Conservation (phyloP, 169 alveolate genomes). For the Plasmodium malariae region DNA sequence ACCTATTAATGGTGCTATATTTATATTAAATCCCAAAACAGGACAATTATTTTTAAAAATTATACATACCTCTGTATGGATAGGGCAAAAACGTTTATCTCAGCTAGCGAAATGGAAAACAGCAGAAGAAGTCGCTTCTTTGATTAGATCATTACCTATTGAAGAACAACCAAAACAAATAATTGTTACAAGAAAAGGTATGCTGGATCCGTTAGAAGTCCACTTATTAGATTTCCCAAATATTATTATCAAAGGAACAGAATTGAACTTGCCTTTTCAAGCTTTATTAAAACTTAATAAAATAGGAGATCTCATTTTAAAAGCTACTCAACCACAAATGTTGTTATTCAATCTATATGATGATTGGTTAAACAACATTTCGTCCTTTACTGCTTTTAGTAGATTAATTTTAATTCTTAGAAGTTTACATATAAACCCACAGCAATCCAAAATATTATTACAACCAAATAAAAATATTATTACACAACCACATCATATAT, state of each 20-base stretch:
- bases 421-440: constrained; percentile 98
- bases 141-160: constrained; percentile 99
- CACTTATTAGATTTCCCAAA: constrained; percentile 99
- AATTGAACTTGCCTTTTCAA: constrained; percentile 98
- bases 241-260: constrained; percentile 99
- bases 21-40: constrained; percentile 99
- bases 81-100: constrained; percentile 99
- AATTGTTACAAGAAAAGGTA: constrained; percentile 99
- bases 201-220: constrained; percentile 99
- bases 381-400: constrained; percentile 99
- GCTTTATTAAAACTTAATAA: constrained; percentile 98
- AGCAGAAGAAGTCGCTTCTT: constrained; percentile 99
- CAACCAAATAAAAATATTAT: constrained; percentile 97
- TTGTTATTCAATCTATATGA: constrained; percentile 98
- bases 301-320: constrained; percentile 99
- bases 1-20: constrained; percentile 99
- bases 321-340: constrained; percentile 99
- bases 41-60: constrained; percentile 99
- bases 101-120: constrained; percentile 99
- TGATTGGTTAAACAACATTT: constrained; percentile 98
- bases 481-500: constrained; percentile 99
- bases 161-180: constrained; percentile 99
- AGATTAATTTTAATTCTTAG: constrained; percentile 97
- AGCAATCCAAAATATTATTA: constrained; percentile 97
- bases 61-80: constrained; percentile 99